Base-by-base conservation (phyloP, 805 yeast species). In the Metschnikowia hibisci region DNA sequence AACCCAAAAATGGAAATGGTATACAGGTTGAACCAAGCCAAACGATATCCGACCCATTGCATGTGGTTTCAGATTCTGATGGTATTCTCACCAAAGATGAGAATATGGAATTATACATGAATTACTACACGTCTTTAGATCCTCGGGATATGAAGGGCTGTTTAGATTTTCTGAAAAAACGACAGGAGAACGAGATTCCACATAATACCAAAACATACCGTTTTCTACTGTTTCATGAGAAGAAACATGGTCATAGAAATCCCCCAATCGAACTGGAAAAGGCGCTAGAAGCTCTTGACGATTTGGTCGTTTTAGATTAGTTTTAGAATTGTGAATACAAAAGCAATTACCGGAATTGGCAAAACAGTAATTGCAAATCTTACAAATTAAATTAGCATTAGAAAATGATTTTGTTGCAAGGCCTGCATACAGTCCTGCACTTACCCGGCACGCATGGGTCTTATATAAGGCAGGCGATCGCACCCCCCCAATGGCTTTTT, bases 21-120 rank as follows among this genome's bases (percentile, higher is more conserved):
- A 8, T 20, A 8, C 23, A 20, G 4, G 23, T 6, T 8, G 7
- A 20, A 8, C 7, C 23, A 20, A 20, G 7, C 23, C 23, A 20
- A 20, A 20, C 23, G 23, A 8, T 3, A 8, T 6, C 3, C 4
- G 30, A 13, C 6, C 8, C 20, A 7, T n/a, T 37, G 32, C 33
- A 37, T 29, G 20, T 20, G 34, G 22, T 37, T 6, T 35, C 7
- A 9, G 45, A 51, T 0, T 45, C 48, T 4, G 76, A 66, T 13
- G 81, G 80, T 0, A 57, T 66, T n/a, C 61, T 76, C 37, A 58
- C 61, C 2, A 56, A 66, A 3, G 58, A 60, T 6, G 65, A 75
- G 39, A 61, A 61, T 40, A 50, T 58, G 34, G 73, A 71, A 25
- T 64, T 76, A 16, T 73, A 70, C 53, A 61, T 73, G 26, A 61